Evolutionary conservation across 768 basidiomycete species (phyloP).

Genomic region (Mrakia blollopis): DNA sequence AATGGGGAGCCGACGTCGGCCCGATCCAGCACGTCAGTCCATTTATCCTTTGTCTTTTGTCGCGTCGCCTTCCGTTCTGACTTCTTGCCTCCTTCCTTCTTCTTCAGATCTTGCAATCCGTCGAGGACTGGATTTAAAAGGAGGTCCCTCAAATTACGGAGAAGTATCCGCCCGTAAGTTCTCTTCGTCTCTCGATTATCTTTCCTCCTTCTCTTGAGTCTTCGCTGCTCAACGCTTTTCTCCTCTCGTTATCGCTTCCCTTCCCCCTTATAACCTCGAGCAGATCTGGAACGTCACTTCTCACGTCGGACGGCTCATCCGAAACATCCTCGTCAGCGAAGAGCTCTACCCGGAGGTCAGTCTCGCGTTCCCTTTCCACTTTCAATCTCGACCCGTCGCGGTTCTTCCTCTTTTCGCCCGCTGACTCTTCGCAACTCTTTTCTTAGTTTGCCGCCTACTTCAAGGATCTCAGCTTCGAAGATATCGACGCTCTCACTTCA

Average conservation of each 20-base stretch:
- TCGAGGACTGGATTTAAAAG: conserved; percentile 51
- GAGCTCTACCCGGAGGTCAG: conserved; percentile 48
- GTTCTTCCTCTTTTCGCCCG: conserved; percentile 58
- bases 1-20: conserved; percentile 68
- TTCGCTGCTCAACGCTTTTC: too few relatives aligned
- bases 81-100: too few relatives aligned
- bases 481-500: conserved; percentile 67
- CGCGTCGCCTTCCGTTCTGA: too few relatives aligned
- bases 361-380: background rate
- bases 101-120: conserved; percentile 55
- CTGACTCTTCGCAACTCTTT: background rate
- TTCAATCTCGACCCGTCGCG: conserved; percentile 55
- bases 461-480: conserved; percentile 42
- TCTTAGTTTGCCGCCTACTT: conserved; percentile 46
- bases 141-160: conserved; percentile 50
- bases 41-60: too few relatives aligned
- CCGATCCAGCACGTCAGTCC: conserved; percentile 48
- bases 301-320: conserved; percentile 50
- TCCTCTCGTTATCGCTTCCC: too few relatives aligned
- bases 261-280: too few relatives aligned
- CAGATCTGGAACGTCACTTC: conserved; percentile 41
- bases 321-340: conserved; percentile 66
- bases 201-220: background rate
- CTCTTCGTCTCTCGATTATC: background rate
- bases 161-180: conserved; percentile 42